phyloP scores from a whole-genome alignment of 1,139 yeast species.

The Candida sp. region DNA sequence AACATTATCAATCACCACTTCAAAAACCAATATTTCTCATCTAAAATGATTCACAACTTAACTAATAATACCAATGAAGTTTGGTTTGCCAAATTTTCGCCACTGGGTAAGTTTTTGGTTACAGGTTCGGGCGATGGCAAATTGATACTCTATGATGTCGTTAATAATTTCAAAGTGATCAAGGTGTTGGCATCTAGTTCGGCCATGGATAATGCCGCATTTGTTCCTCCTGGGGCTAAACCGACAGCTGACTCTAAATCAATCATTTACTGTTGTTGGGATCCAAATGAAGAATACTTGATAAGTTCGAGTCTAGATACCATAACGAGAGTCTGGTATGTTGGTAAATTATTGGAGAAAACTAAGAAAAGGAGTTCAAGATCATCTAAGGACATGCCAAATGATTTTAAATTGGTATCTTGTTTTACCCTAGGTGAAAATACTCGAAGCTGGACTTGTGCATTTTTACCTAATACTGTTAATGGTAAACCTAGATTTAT shows the following conservation, averaged over 20 bases:
- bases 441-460: constrained; percentile 61
- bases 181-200: constrained; percentile 31
- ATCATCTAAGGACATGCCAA: constrained; percentile 8
- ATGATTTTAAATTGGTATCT: constrained; percentile 19
- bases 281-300: constrained; percentile 63
- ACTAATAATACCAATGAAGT: constrained; percentile 69
- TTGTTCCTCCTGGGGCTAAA: constrained; percentile 23
- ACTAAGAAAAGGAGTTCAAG: constrained; percentile 22
- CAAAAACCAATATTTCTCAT: constrained; percentile 3
- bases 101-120: constrained; percentile 71
- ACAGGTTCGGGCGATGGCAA: constrained; percentile 73
- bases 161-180: constrained; percentile 45
- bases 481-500: constrained; percentile 45
- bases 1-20: constrained; percentile 2
- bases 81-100: constrained; percentile 80
- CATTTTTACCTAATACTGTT: constrained; percentile 55
- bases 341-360: constrained; percentile 28
- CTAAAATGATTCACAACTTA: constrained; percentile 31
- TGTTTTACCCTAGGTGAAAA: constrained; percentile 42
- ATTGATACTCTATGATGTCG: constrained; percentile 65
- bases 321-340: constrained; percentile 64
- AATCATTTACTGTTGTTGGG: constrained; percentile 71
- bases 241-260: constrained; percentile 39
- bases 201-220: constrained; percentile 24
- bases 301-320: constrained; percentile 71